Percentiles rank a stretch among this genome's conserved stretches.
Evolutionary conservation across 768 basidiomycete genomes (phyloP).

Genomic region (Kwoniella botswanensis): DNA sequence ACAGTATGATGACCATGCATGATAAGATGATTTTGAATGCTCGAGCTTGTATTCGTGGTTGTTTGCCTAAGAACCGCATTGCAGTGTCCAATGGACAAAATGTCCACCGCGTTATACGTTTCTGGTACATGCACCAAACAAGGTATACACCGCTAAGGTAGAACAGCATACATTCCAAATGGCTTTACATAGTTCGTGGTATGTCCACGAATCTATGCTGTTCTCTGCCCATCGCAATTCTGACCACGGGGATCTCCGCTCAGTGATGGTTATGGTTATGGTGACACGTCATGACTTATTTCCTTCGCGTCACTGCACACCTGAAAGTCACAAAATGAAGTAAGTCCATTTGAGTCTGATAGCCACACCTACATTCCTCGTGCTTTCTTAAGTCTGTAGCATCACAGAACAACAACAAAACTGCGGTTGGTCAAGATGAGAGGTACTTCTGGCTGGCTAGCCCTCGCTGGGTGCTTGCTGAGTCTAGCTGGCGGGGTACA

Average conservation of each 20-base stretch:
- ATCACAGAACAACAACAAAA: neutral
- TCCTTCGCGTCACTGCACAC: slow-evolving; percentile 2
- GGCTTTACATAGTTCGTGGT: too few relatives aligned
- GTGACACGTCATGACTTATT: slow-evolving; percentile 32
- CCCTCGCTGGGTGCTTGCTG: slow-evolving; percentile 8
- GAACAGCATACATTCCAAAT: too few relatives aligned
- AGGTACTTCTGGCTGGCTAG: slow-evolving; percentile 9
- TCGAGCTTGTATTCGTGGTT: too few relatives aligned
- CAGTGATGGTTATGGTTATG: too few relatives aligned
- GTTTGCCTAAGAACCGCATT: neutral
- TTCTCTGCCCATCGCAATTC: neutral
- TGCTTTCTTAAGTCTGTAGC: neutral
- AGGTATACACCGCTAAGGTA: too few relatives aligned
- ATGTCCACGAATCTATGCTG: neutral
- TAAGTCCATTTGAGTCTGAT: neutral
- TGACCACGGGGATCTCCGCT: slow-evolving; percentile 1
- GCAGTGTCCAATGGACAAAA: neutral
- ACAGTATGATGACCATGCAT: neutral
- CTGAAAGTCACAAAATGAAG: neutral
- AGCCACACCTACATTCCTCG: neutral
- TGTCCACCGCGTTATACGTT: neutral
- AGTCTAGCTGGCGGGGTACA: neutral
- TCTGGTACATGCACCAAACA: neutral
- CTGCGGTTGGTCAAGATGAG: neutral
- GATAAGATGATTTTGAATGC: too few relatives aligned